Evolutionary conservation across 345 rosid species (phyloP).

Genomic region (Rhodamnia rubescens): DNA sequence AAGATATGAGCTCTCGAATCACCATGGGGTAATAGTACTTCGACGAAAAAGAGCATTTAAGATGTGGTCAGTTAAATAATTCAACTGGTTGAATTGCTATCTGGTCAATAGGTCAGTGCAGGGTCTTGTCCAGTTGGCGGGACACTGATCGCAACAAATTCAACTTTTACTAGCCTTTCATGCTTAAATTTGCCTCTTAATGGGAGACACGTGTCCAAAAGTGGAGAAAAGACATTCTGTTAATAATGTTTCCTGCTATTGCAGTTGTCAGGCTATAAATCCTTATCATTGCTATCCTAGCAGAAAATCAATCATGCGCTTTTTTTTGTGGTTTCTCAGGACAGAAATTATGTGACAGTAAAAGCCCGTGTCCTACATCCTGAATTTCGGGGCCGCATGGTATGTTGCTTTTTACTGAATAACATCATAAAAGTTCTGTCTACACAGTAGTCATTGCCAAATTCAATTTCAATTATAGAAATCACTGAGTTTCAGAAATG

Average conservation of each 20-base stretch:
- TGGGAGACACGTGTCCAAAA: not conserved
- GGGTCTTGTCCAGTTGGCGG: not conserved
- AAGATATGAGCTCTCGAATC: not conserved
- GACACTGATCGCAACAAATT: not conserved
- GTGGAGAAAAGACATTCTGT: not conserved
- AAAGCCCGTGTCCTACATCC: constrained; percentile 63
- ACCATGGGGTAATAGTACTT: not conserved
- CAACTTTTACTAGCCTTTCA: not conserved
- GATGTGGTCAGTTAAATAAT: not conserved
- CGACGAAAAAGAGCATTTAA: not conserved
- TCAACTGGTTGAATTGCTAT: not conserved
- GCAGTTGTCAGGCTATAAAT: not conserved
- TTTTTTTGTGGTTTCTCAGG: constrained; percentile 35
- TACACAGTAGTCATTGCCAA: not conserved
- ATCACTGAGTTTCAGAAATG: not conserved
- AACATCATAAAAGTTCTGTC: not conserved
- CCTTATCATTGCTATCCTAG: not conserved
- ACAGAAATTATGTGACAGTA: constrained; percentile 70
- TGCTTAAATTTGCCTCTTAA: not conserved
- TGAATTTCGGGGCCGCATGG: constrained; percentile 99
- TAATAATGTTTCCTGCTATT: not conserved
- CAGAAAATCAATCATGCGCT: not conserved
- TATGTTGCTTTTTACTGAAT: constrained; percentile 16
- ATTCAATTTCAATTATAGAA: not conserved
- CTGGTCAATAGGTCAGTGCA: not conserved